phyloP scores from a whole-genome alignment of 1,284 basidiomycete species.

The Rhodotorula sp. region DNA sequence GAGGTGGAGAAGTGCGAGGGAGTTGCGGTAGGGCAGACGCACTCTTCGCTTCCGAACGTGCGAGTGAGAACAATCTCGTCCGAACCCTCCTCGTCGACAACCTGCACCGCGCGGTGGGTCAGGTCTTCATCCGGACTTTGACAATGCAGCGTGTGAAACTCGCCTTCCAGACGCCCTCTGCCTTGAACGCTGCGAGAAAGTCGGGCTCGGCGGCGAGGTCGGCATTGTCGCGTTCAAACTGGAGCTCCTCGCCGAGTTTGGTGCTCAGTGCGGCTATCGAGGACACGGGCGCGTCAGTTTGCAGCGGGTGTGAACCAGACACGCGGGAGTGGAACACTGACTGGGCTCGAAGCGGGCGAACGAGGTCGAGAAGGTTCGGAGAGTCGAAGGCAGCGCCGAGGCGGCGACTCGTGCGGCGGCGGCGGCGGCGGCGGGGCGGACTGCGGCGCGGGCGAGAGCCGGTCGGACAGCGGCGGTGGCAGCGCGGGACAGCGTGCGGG shows the following conservation, averaged over 20 bases:
- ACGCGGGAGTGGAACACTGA: neutral
- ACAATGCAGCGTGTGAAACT: neutral
- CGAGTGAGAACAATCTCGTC: conserved; percentile 81
- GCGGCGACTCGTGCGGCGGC: conserved; percentile 5
- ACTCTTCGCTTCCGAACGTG: conserved; percentile 89
- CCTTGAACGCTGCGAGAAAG: conserved; percentile 74
- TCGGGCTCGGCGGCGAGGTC: conserved; percentile 59
- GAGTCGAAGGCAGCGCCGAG: neutral
- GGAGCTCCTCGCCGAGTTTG: conserved; percentile 77
- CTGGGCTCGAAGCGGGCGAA: conserved; percentile 38
- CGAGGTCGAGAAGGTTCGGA: conserved; percentile 11
- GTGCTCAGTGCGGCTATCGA: conserved; percentile 60
- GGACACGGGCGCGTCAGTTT: neutral
- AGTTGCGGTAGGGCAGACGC: conserved; percentile 46
- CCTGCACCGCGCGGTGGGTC: conserved; percentile 50
- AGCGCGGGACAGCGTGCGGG: conserved; percentile 2
- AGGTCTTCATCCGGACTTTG: no score
- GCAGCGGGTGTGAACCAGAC: no score
- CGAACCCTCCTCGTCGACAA: conserved; percentile 68
- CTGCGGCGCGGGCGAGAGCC: neutral
- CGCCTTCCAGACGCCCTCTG: conserved; percentile 72
- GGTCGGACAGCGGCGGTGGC: conserved; percentile 1
- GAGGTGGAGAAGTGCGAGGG: neutral
- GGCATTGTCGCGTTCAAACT: conserved; percentile 73
- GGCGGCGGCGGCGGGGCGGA: conserved; percentile 10